These are phyloP conservation scores for Cercospora citrullina DNA, from an alignment of 2,329 filamentous ascomycete genomes.

Conservation along the genomic window DNA sequence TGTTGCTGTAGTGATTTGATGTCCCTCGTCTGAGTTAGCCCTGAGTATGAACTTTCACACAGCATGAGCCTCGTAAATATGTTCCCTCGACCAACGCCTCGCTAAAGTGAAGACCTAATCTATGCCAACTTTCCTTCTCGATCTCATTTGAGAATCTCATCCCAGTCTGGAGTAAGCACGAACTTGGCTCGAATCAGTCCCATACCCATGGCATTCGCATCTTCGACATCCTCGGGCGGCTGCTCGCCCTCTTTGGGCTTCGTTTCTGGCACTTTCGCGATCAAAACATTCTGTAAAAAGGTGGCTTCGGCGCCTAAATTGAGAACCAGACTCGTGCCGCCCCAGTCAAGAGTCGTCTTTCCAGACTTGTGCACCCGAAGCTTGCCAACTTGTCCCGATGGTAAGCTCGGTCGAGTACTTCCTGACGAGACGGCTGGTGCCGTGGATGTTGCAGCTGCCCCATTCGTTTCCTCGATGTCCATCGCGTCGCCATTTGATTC, in stretches of 20 bases:
- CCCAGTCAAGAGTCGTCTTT: conserved; percentile 63
- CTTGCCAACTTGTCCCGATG: conserved; percentile 60
- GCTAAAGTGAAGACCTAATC: background rate
- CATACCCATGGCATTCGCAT: conserved; percentile 52
- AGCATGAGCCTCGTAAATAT: background rate
- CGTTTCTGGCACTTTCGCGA: conserved; percentile 39
- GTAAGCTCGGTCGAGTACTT: conserved; percentile 44
- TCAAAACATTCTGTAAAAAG: conserved; percentile 62
- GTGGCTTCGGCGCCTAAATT: conserved; percentile 57
- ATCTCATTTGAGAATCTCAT: conserved; percentile 46
- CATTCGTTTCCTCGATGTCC: conserved; percentile 24
- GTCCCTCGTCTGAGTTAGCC: background rate
- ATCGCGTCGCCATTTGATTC: conserved; percentile 25
- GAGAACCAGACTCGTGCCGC: conserved; percentile 59
- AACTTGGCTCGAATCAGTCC: conserved; percentile 66
- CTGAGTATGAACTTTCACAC: background rate
- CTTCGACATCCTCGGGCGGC: conserved; percentile 22
- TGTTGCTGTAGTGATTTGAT: background rate
- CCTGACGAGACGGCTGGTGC: conserved; percentile 5
- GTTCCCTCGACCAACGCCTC: background rate
- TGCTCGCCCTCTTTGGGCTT: conserved; percentile 27
- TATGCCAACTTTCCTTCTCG: background rate
- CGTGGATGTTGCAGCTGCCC: conserved; percentile 11
- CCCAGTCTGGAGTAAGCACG: conserved; percentile 63
- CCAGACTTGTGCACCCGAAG: conserved; percentile 63